A percentile compares a stretch with the other conserved stretches of the same genome.
Conservation (phyloP, 257 asterid genomes). For the Primulina tabacum region DNA sequence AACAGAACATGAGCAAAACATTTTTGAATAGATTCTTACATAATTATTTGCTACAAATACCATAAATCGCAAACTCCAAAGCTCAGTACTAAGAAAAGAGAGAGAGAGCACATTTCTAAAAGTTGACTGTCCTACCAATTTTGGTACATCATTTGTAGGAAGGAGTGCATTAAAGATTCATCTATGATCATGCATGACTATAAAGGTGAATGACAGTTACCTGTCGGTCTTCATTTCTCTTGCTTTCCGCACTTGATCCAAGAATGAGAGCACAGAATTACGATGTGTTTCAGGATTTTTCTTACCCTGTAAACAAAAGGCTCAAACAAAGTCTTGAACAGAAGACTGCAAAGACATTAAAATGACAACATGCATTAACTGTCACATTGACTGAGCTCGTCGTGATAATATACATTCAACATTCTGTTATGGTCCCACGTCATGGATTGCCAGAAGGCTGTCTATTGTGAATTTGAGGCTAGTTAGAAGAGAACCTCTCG, state of each 20-base stretch:
- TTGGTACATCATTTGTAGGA: background rate
- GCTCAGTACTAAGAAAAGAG: no score
- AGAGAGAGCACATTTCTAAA: no score
- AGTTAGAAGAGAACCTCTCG: no score
- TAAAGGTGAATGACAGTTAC: constrained; percentile 28
- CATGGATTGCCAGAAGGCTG: no score
- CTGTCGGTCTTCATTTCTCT: constrained; percentile 90
- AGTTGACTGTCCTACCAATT: background rate
- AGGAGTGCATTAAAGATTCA: background rate
- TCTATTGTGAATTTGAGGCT: no score
- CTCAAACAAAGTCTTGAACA: constrained; percentile 1
- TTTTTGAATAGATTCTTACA: background rate
- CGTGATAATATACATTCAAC: background rate
- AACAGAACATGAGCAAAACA: background rate
- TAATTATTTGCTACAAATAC: background rate
- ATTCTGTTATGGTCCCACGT: no score
- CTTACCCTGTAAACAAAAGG: constrained; percentile 64
- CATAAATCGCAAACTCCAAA: no score
- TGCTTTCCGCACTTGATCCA: constrained; percentile 70
- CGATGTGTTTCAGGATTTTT: constrained; percentile 84
- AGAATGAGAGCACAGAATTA: constrained; percentile 60
- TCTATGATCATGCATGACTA: background rate
- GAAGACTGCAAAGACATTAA: background rate
- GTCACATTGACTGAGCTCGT: background rate
- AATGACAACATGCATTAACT: background rate